phyloP scores from a whole-genome alignment of 805 yeast species.

The Torulaspora indica region DNA sequence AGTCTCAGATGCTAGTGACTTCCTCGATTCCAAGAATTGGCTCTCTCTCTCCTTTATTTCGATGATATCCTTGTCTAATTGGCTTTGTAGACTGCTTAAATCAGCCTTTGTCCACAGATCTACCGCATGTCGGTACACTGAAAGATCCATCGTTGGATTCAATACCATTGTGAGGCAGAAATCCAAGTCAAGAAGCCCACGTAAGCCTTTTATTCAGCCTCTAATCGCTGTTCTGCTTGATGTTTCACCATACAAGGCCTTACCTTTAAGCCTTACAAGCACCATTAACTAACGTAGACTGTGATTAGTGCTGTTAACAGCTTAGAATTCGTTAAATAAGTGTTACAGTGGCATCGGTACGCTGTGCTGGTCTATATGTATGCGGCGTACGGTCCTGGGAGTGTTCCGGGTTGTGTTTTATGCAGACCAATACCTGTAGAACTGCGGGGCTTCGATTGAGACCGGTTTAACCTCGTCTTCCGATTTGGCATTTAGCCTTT shows the following conservation, averaged over 20 bases:
- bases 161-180: background rate
- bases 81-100: slow-evolving; percentile 62
- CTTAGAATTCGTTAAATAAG: slow-evolving; percentile 1
- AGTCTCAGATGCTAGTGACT: slow-evolving; percentile 76
- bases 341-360: background rate
- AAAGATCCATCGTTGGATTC: slow-evolving; percentile 23
- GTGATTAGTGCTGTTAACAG: background rate
- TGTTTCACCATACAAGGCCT: background rate
- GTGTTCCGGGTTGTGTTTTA: slow-evolving; percentile 17
- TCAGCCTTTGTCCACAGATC: slow-evolving; percentile 73
- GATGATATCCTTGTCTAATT: slow-evolving; percentile 68
- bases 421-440: slow-evolving; percentile 65
- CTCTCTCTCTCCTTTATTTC: slow-evolving; percentile 69
- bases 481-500: slow-evolving; percentile 17
- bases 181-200: background rate
- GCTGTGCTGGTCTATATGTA: background rate
- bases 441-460: slow-evolving; percentile 56
- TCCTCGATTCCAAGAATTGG: slow-evolving; percentile 62
- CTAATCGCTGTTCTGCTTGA: background rate
- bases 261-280: background rate
- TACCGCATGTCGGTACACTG: slow-evolving; percentile 47
- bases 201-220: too few relatives aligned
- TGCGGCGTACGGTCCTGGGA: background rate
- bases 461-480: slow-evolving; percentile 48
- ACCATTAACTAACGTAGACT: background rate